Base-by-base conservation (phyloP, 2,329 filamentous ascomycete species). In the Fusarium globosum region DNA sequence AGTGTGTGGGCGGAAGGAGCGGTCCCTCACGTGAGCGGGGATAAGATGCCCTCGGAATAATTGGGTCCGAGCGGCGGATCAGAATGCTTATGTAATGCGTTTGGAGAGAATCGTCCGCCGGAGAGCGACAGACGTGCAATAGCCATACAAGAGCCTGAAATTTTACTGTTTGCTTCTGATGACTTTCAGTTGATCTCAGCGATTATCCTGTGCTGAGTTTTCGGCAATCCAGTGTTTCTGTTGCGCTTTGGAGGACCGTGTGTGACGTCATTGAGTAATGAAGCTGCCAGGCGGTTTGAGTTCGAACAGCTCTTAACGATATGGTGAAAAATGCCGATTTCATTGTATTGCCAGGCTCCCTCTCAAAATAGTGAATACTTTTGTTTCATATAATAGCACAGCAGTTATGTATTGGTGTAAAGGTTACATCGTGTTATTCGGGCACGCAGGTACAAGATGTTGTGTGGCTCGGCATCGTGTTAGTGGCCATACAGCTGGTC, bases 1-100 rank as follows among this genome's bases (percentile, higher is more conserved):
- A 81, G 79, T 79, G 79, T 82, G 81, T 83, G 82, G 78, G 82
- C 76, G 75, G 73, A 80, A 75, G 71, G 68, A 75, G 28, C 18
- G 11, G 11, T 4, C 33, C 16, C 75, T 83, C 82, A 83, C 82
- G 82, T 83, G 82, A 83, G 77, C 68, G 74, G 76, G 72, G 71
- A 76, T 49, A 20, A 45, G 61, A 58, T 80, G 80, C 81, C 80
- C 81, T 72, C 80, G 80, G 80, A 82, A 77, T 77, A 81, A 79
- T 46, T 62, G 53, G 30, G n/a, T 55, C 76, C 76, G 76, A 57
- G 35, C 53, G 58, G 53, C 52, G 49, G 33, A 28, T 18, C 9
- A 30, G 2, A 1, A 3, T 20, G 71, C 42, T 74, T 74, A 74
- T 30, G 41, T 73, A 74, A 74, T 20, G 23, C 7, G 0, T 1